Conservation (phyloP, 441 rosid species). For the Jatropha podagrica region DNA sequence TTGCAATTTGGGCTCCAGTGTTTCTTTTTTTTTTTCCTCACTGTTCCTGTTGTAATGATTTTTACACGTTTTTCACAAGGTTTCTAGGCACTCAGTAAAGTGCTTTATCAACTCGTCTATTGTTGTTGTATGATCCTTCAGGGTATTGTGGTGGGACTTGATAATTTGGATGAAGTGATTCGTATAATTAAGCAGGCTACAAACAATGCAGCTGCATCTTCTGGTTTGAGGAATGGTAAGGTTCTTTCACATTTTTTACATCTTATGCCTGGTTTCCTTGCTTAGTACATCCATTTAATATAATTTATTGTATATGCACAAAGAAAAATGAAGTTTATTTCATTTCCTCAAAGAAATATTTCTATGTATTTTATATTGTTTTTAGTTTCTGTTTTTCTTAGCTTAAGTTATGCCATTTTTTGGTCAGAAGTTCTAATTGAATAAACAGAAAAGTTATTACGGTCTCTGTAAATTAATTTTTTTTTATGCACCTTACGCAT, state of each 20-base stretch:
- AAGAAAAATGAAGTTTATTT: background rate
- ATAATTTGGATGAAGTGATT: constrained; percentile 77
- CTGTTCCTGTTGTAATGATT: background rate
- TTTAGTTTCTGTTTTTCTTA: background rate
- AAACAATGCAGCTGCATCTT: constrained; percentile 68
- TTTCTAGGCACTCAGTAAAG: background rate
- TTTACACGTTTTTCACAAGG: background rate
- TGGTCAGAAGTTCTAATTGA: background rate
- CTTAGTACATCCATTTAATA: background rate
- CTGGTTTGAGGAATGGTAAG: constrained; percentile 63
- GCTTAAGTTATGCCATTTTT: background rate
- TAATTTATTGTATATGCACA: background rate
- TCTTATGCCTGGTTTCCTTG: background rate
- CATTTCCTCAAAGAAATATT: background rate
- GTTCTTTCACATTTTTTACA: background rate
- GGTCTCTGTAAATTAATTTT: background rate
- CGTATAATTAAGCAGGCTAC: constrained; percentile 59
- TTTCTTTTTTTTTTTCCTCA: background rate
- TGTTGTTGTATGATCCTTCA: constrained; percentile 26
- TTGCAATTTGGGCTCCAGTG: background rate
- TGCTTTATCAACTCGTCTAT: constrained; percentile 1
- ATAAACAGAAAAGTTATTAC: background rate
- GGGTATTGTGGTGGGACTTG: constrained; percentile 90
- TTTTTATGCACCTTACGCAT: background rate
- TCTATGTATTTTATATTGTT: background rate